Evolutionary conservation across 1,284 basidiomycete genomes (phyloP).

Genomic region (Megacollybia platyphylla): DNA sequence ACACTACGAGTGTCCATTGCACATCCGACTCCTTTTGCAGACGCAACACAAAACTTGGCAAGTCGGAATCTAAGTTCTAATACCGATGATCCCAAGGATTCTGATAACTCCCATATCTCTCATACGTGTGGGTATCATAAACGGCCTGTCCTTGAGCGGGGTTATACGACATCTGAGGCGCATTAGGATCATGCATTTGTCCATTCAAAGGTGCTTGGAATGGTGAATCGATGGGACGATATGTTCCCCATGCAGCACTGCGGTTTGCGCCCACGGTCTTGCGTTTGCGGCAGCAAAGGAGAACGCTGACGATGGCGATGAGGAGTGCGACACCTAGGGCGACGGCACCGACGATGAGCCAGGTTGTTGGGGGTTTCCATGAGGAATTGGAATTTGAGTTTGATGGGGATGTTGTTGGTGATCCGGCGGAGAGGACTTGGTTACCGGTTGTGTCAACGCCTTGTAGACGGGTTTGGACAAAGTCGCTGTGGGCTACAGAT

Average conservation of each 20-base stretch:
- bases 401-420: neutral
- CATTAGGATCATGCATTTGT: neutral
- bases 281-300: constrained; percentile 6
- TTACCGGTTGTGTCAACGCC: constrained; percentile 31
- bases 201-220: neutral
- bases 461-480: constrained; percentile 34
- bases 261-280: constrained; percentile 5
- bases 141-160: constrained; percentile 3
- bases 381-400: constrained; percentile 3
- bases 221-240: neutral
- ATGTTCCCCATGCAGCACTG: constrained; percentile 5
- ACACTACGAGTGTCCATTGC: no score
- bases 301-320: constrained; percentile 4
- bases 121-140: constrained; percentile 4
- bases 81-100: constrained; percentile 4
- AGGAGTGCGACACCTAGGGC: constrained; percentile 7
- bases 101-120: neutral
- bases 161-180: neutral
- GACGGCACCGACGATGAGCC: constrained; percentile 8
- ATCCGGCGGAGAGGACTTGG: constrained; percentile 8
- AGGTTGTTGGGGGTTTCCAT: constrained; percentile 3
- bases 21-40: no score
- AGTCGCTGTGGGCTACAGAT: constrained; percentile 29
- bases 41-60: no score
- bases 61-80: neutral